Evolutionary conservation across 305 asterid species (phyloP).

Genomic region (Fraxinus xanthoxyloides): DNA sequence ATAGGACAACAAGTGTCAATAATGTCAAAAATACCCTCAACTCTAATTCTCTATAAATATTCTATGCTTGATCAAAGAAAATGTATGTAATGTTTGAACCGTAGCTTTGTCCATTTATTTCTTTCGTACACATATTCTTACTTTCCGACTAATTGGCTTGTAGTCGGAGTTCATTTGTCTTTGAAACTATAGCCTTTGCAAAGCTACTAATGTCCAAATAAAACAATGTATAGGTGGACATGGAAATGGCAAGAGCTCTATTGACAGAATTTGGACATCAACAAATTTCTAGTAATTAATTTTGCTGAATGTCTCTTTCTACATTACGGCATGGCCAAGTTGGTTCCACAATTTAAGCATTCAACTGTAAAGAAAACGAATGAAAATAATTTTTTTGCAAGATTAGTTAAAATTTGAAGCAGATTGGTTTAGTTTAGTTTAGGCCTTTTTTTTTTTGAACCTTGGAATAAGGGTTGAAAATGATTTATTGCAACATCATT

Average conservation of each 20-base stretch:
- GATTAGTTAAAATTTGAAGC: background rate
- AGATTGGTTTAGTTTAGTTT: background rate
- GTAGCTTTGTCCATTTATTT: no score
- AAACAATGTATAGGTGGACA: no score
- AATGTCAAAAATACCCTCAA: background rate
- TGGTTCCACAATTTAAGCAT: background rate
- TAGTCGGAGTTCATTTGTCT: no score
- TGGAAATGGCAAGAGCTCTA: background rate
- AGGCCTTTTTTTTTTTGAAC: background rate
- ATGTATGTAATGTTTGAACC: no score
- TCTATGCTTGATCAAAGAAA: background rate
- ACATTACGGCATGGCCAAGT: background rate
- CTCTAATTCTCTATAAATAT: background rate
- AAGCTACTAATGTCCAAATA: no score
- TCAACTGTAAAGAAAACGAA: background rate
- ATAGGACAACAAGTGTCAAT: background rate
- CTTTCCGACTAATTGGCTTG: no score
- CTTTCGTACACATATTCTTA: no score
- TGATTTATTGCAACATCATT: no score
- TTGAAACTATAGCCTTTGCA: no score
- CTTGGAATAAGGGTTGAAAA: no score
- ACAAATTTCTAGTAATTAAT: background rate
- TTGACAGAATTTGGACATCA: background rate
- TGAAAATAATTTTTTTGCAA: background rate
- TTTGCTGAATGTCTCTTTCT: background rate